Evolutionary conservation across 1,139 yeast genomes (phyloP).

Genomic region (Saccharomyces hybrid): DNA sequence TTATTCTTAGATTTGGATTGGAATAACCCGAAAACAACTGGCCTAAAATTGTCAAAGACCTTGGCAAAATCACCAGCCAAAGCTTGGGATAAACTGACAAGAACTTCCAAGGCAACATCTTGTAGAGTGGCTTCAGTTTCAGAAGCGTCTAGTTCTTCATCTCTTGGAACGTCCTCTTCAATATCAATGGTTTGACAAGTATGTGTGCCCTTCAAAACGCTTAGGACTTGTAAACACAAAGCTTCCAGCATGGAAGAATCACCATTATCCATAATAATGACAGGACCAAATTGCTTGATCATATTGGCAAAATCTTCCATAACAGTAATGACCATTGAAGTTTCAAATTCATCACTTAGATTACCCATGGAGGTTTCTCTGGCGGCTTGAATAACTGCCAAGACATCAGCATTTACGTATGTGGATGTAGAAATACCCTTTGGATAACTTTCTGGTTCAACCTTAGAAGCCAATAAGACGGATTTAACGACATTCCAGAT

Average conservation of each 20-base stretch:
- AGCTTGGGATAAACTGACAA: no score
- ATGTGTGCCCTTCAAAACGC: constrained; percentile 71
- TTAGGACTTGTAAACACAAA: constrained; percentile 63
- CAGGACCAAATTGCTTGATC: constrained; percentile 65
- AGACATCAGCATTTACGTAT: constrained; percentile 51
- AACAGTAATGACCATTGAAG: constrained; percentile 70
- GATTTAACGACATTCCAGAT: constrained; percentile 80
- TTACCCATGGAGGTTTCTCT: constrained; percentile 58
- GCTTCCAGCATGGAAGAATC: constrained; percentile 56
- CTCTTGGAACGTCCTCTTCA: constrained; percentile 44
- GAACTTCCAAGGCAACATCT: constrained; percentile 82
- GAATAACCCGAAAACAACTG: constrained; percentile 53
- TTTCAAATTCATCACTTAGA: constrained; percentile 73
- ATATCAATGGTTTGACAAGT: constrained; percentile 68
- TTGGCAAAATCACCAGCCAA: no score
- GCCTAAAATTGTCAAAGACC: no score
- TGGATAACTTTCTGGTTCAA: constrained; percentile 50
- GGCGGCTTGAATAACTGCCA: constrained; percentile 55
- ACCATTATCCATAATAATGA: constrained; percentile 54
- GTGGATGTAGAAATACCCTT: constrained; percentile 65
- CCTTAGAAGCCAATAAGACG: constrained; percentile 49
- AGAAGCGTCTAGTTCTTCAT: constrained; percentile 58
- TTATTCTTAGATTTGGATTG: constrained; percentile 61
- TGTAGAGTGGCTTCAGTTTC: constrained; percentile 83
- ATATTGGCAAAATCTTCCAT: constrained; percentile 71